Percentiles rank a stretch among this genome's conserved stretches.
phyloP scores from a whole-genome alignment of 1,284 basidiomycete genomes.

The Sanghuangporus weigelae region DNA sequence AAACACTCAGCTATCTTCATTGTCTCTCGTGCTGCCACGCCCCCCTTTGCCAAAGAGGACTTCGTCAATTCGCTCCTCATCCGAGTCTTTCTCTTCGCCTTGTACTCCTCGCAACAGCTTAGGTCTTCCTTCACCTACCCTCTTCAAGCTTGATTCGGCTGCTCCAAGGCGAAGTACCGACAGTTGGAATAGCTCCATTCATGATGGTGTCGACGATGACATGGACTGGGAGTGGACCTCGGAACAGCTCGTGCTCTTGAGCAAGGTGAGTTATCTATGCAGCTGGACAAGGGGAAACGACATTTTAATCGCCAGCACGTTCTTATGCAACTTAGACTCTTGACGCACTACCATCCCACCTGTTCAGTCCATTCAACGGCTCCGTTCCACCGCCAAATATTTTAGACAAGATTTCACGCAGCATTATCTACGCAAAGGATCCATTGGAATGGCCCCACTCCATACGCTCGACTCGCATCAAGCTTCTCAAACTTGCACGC shows the following conservation, averaged over 20 bases:
- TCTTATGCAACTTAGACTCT: conserved; percentile 47
- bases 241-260: conserved; percentile 61
- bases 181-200: conserved; percentile 77
- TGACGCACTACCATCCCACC: conserved; percentile 73
- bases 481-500: conserved; percentile 70
- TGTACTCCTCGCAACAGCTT: conserved; percentile 31
- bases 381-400: conserved; percentile 75
- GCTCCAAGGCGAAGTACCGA: conserved; percentile 67
- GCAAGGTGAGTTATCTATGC: conserved; percentile 44
- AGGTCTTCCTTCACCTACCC: conserved; percentile 29
- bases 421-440: conserved; percentile 65
- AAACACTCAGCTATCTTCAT: conserved; percentile 28
- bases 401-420: conserved; percentile 75
- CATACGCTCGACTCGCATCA: conserved; percentile 68
- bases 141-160: conserved; percentile 44
- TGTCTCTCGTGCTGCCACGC: conserved; percentile 34
- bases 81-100: conserved; percentile 27
- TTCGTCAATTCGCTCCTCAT: conserved; percentile 28
- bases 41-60: conserved; percentile 29
- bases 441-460: conserved; percentile 75
- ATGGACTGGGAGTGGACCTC: conserved; percentile 66
- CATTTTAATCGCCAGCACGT: conserved; percentile 10
- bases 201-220: conserved; percentile 48
- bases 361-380: conserved; percentile 77
- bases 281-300: conserved; percentile 7